Evolutionary conservation across 2,329 filamentous ascomycete species (phyloP), one percentile per base, ranked within the genome.

Genomic region (Fusarium bulbicola): DNA sequence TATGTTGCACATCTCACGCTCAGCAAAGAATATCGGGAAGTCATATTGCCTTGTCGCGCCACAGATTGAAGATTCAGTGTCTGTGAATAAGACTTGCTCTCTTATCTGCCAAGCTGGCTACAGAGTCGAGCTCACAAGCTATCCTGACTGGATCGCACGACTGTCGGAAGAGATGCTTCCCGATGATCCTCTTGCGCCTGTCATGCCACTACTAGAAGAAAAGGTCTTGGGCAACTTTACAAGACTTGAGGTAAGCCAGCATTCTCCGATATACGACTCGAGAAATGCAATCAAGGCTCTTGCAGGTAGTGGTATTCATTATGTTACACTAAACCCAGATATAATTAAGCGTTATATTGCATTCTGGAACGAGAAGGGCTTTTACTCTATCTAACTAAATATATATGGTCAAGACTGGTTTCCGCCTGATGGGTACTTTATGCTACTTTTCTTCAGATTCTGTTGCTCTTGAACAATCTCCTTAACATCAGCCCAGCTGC

Each of bases 191-290:
- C 59, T 61, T 28, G 49, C 59, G 7, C 47, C 59, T 37, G 59
- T 56, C 21, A 61, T 61, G 59, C 49, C 59, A 1, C n/a, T 61
- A 1, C 20, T 61, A 2, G 49, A 61, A 18, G 59, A 61, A 21
- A 61, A 45, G 20, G 49, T 61, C 15, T 30, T 61, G 24, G 49
- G 59, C 12, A 61, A 26, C 21, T 45, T 61, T 20, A 61, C 59
- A 13, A 56, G 59, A 21, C 59, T 61, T 18, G 59, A 61, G n/a
- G 49, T 61, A 5, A 61, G 59, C 39, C 59, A 61, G 49, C 30
- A 61, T 18, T 28, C 59, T 32, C 59, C 59, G 4, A 16, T 56
- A 15, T 61, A 61, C 4, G 59, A 61, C 15, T 36, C 49, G 4
- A 24, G 39, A 16, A 61, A 61, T 18, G 30, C 59, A 6, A 16